These are phyloP conservation scores for Glycine tomentella DNA, from an alignment of 306 rosid species.

Conservation along the genomic window DNA sequence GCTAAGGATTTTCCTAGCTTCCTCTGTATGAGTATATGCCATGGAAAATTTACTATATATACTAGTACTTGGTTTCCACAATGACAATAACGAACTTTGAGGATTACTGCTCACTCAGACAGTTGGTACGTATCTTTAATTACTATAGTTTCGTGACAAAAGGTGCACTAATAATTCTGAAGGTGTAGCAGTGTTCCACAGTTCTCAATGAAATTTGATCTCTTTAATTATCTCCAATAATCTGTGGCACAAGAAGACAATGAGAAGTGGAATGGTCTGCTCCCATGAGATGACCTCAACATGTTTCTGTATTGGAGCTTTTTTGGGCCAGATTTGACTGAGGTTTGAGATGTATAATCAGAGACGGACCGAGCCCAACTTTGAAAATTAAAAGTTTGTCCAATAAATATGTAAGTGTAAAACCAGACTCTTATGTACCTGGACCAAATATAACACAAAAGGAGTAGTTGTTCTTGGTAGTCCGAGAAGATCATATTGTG, in stretches of 20 bases:
- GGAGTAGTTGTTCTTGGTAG: too few relatives aligned
- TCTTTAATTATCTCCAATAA: background rate
- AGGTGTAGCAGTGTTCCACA: background rate
- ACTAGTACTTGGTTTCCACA: background rate
- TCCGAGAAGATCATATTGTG: too few relatives aligned
- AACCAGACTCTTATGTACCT: too few relatives aligned
- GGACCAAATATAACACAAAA: too few relatives aligned
- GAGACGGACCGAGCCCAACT: too few relatives aligned
- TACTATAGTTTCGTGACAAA: slow-evolving; percentile 3
- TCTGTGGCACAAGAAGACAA: background rate
- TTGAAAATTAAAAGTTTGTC: too few relatives aligned
- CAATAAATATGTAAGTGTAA: too few relatives aligned
- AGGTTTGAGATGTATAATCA: too few relatives aligned
- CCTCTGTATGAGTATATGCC: background rate
- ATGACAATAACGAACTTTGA: slow-evolving; percentile 36
- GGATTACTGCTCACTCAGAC: background rate
- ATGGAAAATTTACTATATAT: background rate
- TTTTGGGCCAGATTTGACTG: too few relatives aligned
- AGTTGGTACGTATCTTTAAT: background rate
- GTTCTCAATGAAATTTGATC: background rate
- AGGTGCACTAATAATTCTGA: slow-evolving; percentile 39
- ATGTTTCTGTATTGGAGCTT: background rate
- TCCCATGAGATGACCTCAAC: background rate
- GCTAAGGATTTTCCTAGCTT: background rate
- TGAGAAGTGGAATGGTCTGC: slow-evolving; percentile 1